These are phyloP conservation scores for Acanthochlamys bracteata DNA, from an alignment of 106 monocot genomes.

Conservation along the genomic window DNA sequence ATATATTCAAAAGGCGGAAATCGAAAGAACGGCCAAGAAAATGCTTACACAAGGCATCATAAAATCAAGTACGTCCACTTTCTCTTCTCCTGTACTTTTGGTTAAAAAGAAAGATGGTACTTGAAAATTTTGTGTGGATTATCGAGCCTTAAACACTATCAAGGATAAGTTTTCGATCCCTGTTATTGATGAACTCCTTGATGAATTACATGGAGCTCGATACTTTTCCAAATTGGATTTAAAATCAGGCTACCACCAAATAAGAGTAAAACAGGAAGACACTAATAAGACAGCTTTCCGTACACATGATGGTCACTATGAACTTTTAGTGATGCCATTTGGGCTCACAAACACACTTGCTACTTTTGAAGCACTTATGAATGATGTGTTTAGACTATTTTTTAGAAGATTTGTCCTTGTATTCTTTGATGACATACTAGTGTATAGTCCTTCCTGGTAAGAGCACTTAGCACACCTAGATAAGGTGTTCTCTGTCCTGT, in stretches of 20 bases:
- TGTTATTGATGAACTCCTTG: slow-evolving; percentile 10
- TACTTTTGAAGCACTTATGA: slow-evolving; percentile 1
- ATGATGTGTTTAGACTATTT: neutral
- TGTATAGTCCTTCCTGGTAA: neutral
- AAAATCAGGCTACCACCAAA: slow-evolving; percentile 10
- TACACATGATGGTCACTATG: neutral
- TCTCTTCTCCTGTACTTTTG: slow-evolving; percentile 1
- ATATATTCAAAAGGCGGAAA: slow-evolving; percentile 2
- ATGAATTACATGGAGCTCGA: neutral
- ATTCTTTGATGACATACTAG: neutral
- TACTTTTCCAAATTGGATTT: slow-evolving; percentile 16
- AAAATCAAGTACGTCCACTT: neutral
- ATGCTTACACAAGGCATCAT: neutral
- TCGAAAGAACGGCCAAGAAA: neutral
- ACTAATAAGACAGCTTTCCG: slow-evolving; percentile 2
- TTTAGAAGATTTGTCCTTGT: slow-evolving; percentile 1
- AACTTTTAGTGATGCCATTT: slow-evolving; percentile 4
- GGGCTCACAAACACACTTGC: neutral
- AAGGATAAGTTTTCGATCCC: slow-evolving; percentile 13
- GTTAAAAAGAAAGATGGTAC: slow-evolving; percentile 2
- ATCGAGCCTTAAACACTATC: slow-evolving; percentile 4
- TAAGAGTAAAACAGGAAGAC: neutral
- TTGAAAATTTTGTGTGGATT: slow-evolving; percentile 9
- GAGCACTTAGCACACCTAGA: neutral
- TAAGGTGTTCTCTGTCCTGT: neutral